phyloP scores from a whole-genome alignment of 768 basidiomycete species.

The Xerocomellus dryophilus region DNA sequence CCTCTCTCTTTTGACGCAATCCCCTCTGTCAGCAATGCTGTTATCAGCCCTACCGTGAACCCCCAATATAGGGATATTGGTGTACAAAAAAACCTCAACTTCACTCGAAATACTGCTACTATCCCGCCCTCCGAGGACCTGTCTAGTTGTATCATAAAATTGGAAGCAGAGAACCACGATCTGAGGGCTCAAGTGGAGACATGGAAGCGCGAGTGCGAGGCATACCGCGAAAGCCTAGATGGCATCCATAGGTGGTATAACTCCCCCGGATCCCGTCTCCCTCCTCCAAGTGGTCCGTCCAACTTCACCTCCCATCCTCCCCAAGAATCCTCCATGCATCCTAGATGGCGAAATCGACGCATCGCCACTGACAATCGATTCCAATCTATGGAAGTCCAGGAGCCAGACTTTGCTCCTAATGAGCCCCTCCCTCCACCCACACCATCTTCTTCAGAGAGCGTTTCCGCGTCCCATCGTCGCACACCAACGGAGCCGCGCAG shows the following conservation, averaged over 20 bases:
- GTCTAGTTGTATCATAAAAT: constrained; percentile 14
- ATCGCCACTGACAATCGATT: background rate
- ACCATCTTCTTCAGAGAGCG: constrained; percentile 9
- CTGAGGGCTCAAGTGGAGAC: constrained; percentile 9
- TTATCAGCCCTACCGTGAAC: constrained; percentile 1
- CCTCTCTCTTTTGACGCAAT: background rate
- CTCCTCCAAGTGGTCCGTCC: background rate
- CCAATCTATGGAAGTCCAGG: background rate
- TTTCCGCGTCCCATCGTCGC: constrained; percentile 1
- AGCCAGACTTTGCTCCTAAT: constrained; percentile 15
- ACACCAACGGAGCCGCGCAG: constrained; percentile 11
- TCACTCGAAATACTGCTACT: constrained; percentile 14
- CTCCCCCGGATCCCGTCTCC: background rate
- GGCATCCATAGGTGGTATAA: constrained; percentile 14
- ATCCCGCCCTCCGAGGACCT: constrained; percentile 1
- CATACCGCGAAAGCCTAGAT: constrained; percentile 4
- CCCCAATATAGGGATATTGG: constrained; percentile 18
- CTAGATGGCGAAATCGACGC: constrained; percentile 18
- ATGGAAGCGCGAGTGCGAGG: constrained; percentile 6
- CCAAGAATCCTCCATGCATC: constrained; percentile 10
- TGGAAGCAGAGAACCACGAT: constrained; percentile 17
- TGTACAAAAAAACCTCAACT: constrained; percentile 25
- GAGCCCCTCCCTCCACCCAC: constrained; percentile 12
- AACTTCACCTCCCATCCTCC: background rate
- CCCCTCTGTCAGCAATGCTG: background rate